A percentile compares a stretch with the other conserved stretches of the same genome.
These are phyloP conservation scores for Coniochaeta prunicola DNA, from an alignment of 2,329 filamentous ascomycete species.

Conservation along the genomic window DNA sequence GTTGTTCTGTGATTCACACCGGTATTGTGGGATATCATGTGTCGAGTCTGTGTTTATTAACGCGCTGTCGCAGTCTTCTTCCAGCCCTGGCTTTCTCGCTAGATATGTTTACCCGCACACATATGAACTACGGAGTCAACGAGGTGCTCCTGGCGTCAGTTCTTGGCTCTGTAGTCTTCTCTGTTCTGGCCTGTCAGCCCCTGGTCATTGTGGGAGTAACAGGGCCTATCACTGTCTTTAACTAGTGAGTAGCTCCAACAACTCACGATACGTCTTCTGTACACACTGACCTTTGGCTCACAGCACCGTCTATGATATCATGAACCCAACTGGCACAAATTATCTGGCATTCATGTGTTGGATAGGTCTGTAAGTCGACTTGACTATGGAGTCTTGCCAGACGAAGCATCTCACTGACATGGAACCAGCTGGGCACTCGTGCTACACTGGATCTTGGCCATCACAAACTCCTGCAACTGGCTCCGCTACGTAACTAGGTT, in stretches of 20 bases:
- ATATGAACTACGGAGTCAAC: conserved; percentile 81
- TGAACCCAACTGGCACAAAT: conserved; percentile 66
- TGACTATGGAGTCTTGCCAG: neutral
- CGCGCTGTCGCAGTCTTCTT: conserved; percentile 54
- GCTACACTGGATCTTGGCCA: conserved; percentile 76
- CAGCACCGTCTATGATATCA: conserved; percentile 82
- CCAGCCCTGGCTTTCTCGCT: conserved; percentile 83
- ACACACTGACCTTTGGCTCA: neutral
- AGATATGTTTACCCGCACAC: conserved; percentile 87
- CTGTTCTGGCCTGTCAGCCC: conserved; percentile 73
- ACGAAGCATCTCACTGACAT: neutral
- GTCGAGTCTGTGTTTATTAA: no score
- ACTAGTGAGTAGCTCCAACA: conserved; percentile 50
- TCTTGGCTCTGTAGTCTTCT: conserved; percentile 73
- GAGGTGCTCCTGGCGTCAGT: conserved; percentile 85
- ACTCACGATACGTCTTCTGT: neutral
- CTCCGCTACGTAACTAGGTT: conserved; percentile 87
- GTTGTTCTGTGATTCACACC: no score
- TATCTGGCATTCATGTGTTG: conserved; percentile 89
- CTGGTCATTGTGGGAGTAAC: conserved; percentile 88
- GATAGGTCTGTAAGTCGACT: conserved; percentile 62
- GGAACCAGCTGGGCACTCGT: conserved; percentile 66
- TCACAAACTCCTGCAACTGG: conserved; percentile 81
- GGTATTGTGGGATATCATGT: no score
- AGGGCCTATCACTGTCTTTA: conserved; percentile 87